A percentile compares a stretch with the other conserved stretches of the same genome.
phyloP scores from a whole-genome alignment of 1,139 yeast genomes.

The Chernovozyma aurita region DNA sequence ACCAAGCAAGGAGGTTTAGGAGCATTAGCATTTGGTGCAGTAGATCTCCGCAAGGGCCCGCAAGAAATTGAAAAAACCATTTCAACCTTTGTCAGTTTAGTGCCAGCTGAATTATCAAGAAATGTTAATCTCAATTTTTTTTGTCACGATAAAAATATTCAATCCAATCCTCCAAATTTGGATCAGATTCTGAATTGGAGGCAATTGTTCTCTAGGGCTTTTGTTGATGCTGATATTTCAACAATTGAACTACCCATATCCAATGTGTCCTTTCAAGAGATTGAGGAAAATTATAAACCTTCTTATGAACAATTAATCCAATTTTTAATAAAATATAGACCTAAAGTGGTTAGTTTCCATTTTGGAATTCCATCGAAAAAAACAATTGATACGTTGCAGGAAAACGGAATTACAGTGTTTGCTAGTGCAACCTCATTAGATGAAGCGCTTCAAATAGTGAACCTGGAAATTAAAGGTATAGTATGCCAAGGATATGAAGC shows the following conservation, averaged over 20 bases:
- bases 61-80: slow-evolving; percentile 13
- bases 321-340: slow-evolving; percentile 15
- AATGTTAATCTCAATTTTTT: slow-evolving; percentile 46
- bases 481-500: slow-evolving; percentile 51
- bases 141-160: slow-evolving; percentile 24
- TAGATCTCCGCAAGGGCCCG: slow-evolving; percentile 18
- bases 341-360: slow-evolving; percentile 44
- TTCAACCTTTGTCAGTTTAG: slow-evolving; percentile 9
- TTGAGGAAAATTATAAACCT: slow-evolving; percentile 14
- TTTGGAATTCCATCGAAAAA: slow-evolving; percentile 40
- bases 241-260: slow-evolving; percentile 15
- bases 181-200: slow-evolving; percentile 23
- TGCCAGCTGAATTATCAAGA: slow-evolving; percentile 2
- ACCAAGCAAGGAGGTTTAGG: slow-evolving; percentile 42
- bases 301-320: slow-evolving; percentile 11
- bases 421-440: slow-evolving; percentile 40
- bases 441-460: slow-evolving; percentile 28
- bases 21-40: slow-evolving; percentile 38
- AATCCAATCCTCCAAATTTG: slow-evolving; percentile 11
- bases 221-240: slow-evolving; percentile 2
- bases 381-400: slow-evolving; percentile 37
- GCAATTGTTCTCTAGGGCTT: slow-evolving; percentile 12
- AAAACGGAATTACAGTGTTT: slow-evolving; percentile 46
- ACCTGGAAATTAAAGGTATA: slow-evolving; percentile 34
- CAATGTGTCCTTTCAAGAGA: slow-evolving; percentile 34